A percentile compares a stretch with the other conserved stretches of the same genome.
These are phyloP conservation scores for carrot (Daucus carota) DNA, from an alignment of 129 eudicot species.

Conservation along the genomic window DH1_v3.0 NC_030381.2:51627001-51627500, in stretches of 20 bases:
- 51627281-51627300: background rate
- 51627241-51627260: background rate
- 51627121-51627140: background rate
- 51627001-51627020: background rate
- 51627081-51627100: conserved; percentile 8
- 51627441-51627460: conserved; percentile 2
- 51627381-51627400: conserved; percentile 2
- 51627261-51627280: background rate
- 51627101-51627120: background rate
- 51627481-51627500: conserved; percentile 6
- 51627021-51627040: background rate
- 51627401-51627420: conserved; percentile 14
- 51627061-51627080: background rate
- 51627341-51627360: background rate
- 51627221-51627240: background rate
- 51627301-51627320: background rate
- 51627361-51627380: conserved; percentile 3
- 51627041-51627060: background rate
- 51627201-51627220: background rate
- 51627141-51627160: conserved; percentile 8
- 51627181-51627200: background rate
- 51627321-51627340: conserved; percentile 8
- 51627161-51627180: conserved; percentile 12
- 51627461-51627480: conserved; percentile 10
- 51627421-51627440: conserved; percentile 2